Evolutionary conservation across 768 basidiomycete genomes (phyloP).

Genomic region (Tricholoma bakamatsutake): DNA sequence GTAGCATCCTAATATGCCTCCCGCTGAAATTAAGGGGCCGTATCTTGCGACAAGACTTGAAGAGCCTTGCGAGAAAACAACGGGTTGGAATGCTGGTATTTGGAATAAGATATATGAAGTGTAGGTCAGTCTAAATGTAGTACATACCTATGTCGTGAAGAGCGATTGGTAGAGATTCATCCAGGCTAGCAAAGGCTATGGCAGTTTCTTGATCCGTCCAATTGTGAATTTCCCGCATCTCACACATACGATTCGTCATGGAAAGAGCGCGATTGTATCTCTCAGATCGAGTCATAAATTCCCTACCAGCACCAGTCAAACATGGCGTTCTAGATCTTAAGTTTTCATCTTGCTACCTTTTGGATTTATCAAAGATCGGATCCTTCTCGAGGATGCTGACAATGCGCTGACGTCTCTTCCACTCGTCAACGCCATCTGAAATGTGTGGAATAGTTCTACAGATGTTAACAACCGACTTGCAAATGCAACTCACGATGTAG

Average conservation of each 20-base stretch:
- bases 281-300: conserved; percentile 54
- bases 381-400: conserved; percentile 45
- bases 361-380: conserved; percentile 52
- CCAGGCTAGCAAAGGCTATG: conserved; percentile 42
- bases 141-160: conserved; percentile 32
- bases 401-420: conserved; percentile 42
- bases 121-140: background rate
- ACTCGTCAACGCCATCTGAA: conserved; percentile 44
- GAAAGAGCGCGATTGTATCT: conserved; percentile 48
- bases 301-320: conserved; percentile 26
- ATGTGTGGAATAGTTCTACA: background rate
- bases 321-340: background rate
- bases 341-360: conserved; percentile 31
- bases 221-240: conserved; percentile 46
- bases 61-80: conserved; percentile 57
- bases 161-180: conserved; percentile 46
- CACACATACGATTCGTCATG: conserved; percentile 51
- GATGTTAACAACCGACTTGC: background rate
- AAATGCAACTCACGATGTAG: conserved; percentile 40
- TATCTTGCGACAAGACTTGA: conserved; percentile 48
- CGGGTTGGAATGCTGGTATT: conserved; percentile 59
- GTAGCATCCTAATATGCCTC: conserved; percentile 67
- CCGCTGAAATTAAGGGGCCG: conserved; percentile 39
- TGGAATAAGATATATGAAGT: conserved; percentile 8
- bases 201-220: conserved; percentile 47